A percentile compares a stretch with the other conserved stretches of the same genome.
These are phyloP conservation scores for Aspergillus versicolor DNA, from an alignment of 2,329 filamentous ascomycete genomes.

Conservation along the genomic window DNA sequence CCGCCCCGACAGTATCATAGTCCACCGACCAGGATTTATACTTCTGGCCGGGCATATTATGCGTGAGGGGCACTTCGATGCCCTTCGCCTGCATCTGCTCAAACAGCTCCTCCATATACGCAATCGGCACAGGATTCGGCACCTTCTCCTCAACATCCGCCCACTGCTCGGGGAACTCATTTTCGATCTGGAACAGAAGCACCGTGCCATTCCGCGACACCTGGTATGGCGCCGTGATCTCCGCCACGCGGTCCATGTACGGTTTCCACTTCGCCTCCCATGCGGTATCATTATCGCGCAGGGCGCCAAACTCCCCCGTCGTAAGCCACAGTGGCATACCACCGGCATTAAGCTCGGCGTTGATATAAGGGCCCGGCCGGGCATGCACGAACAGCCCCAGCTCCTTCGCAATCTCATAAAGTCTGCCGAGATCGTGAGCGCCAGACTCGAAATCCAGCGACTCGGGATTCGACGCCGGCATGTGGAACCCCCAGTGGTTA, in stretches of 20 bases:
- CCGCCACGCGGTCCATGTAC: constrained; percentile 56
- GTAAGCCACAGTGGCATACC: constrained; percentile 49
- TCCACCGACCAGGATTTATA: constrained; percentile 54
- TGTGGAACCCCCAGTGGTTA: constrained; percentile 34
- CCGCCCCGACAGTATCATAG: constrained; percentile 54
- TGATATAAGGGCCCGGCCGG: constrained; percentile 53
- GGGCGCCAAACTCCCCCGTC: constrained; percentile 47
- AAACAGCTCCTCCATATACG: constrained; percentile 55
- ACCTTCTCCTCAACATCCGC: neutral
- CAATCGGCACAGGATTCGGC: constrained; percentile 47
- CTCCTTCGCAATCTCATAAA: constrained; percentile 53
- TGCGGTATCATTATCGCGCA: constrained; percentile 44
- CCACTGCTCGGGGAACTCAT: constrained; percentile 59
- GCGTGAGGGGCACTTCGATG: constrained; percentile 50
- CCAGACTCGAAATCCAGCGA: constrained; percentile 52
- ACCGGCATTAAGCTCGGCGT: constrained; percentile 53
- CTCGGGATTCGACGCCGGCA: constrained; percentile 20
- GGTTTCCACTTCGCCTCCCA: constrained; percentile 47
- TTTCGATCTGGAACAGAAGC: constrained; percentile 75
- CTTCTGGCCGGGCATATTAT: constrained; percentile 54
- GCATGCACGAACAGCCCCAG: constrained; percentile 54
- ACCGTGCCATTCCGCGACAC: constrained; percentile 78
- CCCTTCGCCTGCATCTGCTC: constrained; percentile 48
- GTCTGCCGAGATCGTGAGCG: constrained; percentile 51
- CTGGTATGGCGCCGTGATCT: constrained; percentile 52